Evolutionary conservation across 352 stramenopile species (phyloP), one percentile per base, ranked within the genome.

Genomic region (Globisporangium cylindrosporum): DNA sequence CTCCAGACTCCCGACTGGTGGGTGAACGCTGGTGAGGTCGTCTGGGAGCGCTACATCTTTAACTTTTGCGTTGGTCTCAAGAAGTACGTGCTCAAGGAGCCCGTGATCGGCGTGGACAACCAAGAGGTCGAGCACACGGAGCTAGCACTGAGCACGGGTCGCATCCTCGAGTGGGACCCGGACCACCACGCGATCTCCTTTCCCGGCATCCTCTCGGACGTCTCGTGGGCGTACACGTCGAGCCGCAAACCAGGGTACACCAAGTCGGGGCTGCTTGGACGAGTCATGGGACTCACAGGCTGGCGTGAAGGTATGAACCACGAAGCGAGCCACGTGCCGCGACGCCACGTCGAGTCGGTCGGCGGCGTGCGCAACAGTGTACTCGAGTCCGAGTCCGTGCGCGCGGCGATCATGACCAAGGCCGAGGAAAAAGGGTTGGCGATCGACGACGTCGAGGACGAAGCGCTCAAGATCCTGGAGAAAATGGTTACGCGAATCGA

Each of bases 141-240:
- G 36, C 80, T 96, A 36, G 87, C 87, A 12, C 75, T 97, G 18
- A 92, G 72, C 61, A 92, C 89, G 0, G 83, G 81, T 3, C 86
- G 89, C 24, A 93, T 97, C 61, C 74, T 95, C 54, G 86, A 82
- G 62, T 97, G 89, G 89, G 89, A 97, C 69, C 83, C 88, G 1
- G 89, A 97, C 71, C 89, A 97, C 66, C 89, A 97, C 72, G 83
- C 81, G 1, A 95, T 96, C 59, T 94, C 86, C 6, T 96, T 96
- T 49, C 89, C 89, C 6, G 85, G 89, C 0, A 62, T 97, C 27
- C 74, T 97, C 7, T 90, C 88, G 5, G 89, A 97, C 62, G 80
- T 97, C 15, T 92, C 89, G 49, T 97, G 89, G 89, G 88, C 89
- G 8, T 97, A 95, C 64, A 97, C 89, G 29, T 95, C 87, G 10